Evolutionary conservation across 1,284 basidiomycete species (phyloP).

Genomic region (Fistulinella cinereoalba): DNA sequence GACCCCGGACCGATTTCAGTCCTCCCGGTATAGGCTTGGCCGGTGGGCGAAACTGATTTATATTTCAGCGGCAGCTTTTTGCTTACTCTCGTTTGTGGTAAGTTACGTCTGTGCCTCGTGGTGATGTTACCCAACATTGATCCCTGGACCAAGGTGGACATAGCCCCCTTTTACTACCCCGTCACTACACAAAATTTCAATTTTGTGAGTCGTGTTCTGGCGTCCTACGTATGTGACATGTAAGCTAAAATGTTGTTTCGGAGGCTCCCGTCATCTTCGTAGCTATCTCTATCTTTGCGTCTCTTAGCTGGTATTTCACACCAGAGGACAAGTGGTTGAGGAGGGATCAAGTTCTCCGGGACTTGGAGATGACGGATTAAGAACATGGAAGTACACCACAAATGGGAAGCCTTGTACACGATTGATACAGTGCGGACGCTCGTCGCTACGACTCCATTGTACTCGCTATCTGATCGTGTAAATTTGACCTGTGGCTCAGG

Average conservation of each 20-base stretch:
- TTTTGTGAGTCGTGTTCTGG: conserved; percentile 69
- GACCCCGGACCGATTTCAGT: conserved; percentile 73
- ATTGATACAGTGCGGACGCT: too few species aligned
- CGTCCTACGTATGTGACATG: too few species aligned
- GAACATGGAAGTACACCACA: too few species aligned
- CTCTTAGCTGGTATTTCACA: conserved; percentile 72
- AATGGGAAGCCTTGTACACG: too few species aligned
- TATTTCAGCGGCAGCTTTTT: conserved; percentile 64
- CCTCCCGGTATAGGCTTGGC: conserved; percentile 70
- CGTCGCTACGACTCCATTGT: too few species aligned
- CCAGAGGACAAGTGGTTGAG: conserved; percentile 77
- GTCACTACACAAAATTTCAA: conserved; percentile 72
- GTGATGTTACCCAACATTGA: neutral
- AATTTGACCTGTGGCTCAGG: too few species aligned
- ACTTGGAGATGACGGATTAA: conserved; percentile 27
- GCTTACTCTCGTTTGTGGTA: conserved; percentile 68
- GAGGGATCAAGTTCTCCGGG: conserved; percentile 54
- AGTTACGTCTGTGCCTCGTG: conserved; percentile 25
- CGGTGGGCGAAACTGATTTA: conserved; percentile 66
- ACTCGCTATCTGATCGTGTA: too few species aligned
- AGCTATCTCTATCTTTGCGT: conserved; percentile 70
- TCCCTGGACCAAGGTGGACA: conserved; percentile 52
- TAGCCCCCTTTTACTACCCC: conserved; percentile 83
- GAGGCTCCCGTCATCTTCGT: conserved; percentile 71
- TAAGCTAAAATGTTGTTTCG: conserved; percentile 14